Conservation (phyloP, 768 basidiomycete genomes). For the Amanita jacksonii region DNA sequence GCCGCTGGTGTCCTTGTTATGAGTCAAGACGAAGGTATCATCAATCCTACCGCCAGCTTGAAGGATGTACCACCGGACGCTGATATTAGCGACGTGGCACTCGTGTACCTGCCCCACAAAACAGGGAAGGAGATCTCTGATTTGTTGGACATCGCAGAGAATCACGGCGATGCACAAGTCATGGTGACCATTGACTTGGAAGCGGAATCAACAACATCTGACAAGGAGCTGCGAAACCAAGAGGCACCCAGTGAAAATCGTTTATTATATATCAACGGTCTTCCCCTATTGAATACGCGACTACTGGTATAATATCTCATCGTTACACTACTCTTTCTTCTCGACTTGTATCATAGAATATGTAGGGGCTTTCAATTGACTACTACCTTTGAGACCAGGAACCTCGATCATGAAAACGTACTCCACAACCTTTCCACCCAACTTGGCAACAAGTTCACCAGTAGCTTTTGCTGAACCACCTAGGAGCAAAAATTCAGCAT, state of each 20-base stretch:
- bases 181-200: slow-evolving; percentile 41
- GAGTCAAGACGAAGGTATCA: slow-evolving; percentile 44
- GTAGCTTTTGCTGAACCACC: slow-evolving; percentile 93
- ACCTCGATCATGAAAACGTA: slow-evolving; percentile 93
- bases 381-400: slow-evolving; percentile 60
- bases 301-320: slow-evolving; percentile 41
- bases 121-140: slow-evolving; percentile 43
- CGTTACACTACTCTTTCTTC: slow-evolving; percentile 29
- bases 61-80: slow-evolving; percentile 51
- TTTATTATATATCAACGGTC: slow-evolving; percentile 69
- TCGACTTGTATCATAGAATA: slow-evolving; percentile 83
- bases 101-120: slow-evolving; percentile 48
- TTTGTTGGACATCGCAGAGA: slow-evolving; percentile 46
- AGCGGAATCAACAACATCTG: slow-evolving; percentile 18
- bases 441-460: slow-evolving; percentile 75
- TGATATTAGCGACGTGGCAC: slow-evolving; percentile 45
- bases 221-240: slow-evolving; percentile 15
- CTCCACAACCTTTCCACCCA: slow-evolving; percentile 79
- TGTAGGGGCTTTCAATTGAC: slow-evolving; percentile 76
- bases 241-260: slow-evolving; percentile 28
- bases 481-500: slow-evolving; percentile 18
- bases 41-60: slow-evolving; percentile 57
- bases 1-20: slow-evolving; percentile 76
- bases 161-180: slow-evolving; percentile 35
- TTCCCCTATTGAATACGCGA: slow-evolving; percentile 68